Evolutionary conservation across 768 basidiomycete species (phyloP), one percentile per base, ranked within the genome.

Genomic region (Suillus bovinus): DNA sequence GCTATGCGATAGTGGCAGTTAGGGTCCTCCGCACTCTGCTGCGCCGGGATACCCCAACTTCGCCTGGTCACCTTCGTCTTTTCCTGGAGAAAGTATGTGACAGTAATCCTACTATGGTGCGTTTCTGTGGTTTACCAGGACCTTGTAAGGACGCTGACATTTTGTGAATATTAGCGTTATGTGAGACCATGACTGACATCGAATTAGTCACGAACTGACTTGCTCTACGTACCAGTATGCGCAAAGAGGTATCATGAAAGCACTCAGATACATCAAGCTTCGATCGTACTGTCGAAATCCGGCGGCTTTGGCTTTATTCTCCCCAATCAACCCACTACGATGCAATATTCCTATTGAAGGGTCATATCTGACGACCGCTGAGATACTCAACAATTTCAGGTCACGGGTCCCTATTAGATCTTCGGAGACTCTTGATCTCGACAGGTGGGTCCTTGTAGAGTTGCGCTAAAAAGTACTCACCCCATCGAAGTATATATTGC

Each of bases 201-300:
- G 6, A 39, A 31, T 57, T 58, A 44, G 5, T 31, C 24, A 5
- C 36, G 50, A 61, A 27, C 58, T 36, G 4, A 46, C 44, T 58
- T 42, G 56, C 27, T 49, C 39, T 33, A 62, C 47, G 39, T 14
- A 50, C 50, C 57, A 90, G 88, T 89, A 89, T 77, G 81, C 86
- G 4, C 86, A 88, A 71, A 82, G 90, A 63, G 90, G 88, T 1
- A 75, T 91, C 14, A 90, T 92, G 81, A 94, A 94, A 72, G 81
- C 84, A 33, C 78, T 89, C 8, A 85, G 90, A 59, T 86, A 87
- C 71, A 80, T 95, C 76, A 95, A 94, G 75, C 69, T 96, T n/a
- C 84, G 93, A 49, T 90, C 93, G 1, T 83, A 86, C 55, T 86
- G 86, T 63, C 74, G 71, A 1, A 78, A 79, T 14, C 80, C 84